Percentiles rank a stretch among this genome's conserved stretches.
Evolutionary conservation across 83 land plant species (phyloP).

Genomic region (Diphasiastrum complanatum): DNA sequence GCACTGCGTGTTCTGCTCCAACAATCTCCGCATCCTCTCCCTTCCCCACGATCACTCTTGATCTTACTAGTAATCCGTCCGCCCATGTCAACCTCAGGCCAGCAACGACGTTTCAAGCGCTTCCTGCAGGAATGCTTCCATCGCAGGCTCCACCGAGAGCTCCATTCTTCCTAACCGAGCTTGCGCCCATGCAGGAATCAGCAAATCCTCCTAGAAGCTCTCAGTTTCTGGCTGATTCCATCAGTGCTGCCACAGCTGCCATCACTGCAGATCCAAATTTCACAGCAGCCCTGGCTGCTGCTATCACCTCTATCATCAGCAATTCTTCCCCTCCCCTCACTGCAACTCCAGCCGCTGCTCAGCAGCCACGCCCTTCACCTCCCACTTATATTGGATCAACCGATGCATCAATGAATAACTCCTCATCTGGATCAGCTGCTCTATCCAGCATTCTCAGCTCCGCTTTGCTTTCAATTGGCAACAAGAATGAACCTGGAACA

Average conservation of each 20-base stretch:
- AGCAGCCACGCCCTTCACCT: too few relatives aligned
- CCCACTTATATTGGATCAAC: too few relatives aligned
- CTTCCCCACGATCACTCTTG: slow-evolving; percentile 24
- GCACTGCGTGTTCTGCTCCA: not conserved
- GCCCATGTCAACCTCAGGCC: slow-evolving; percentile 15
- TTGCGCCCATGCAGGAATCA: too few relatives aligned
- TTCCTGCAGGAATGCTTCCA: not conserved
- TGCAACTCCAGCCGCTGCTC: too few relatives aligned
- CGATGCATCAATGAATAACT: too few relatives aligned
- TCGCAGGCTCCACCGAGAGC: not conserved
- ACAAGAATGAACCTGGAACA: too few relatives aligned
- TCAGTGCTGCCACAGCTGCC: slow-evolving; percentile 33
- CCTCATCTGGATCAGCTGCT: too few relatives aligned
- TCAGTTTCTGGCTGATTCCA: slow-evolving; percentile 10
- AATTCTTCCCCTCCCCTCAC: too few relatives aligned
- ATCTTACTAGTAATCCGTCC: slow-evolving; percentile 20
- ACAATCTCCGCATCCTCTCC: slow-evolving; percentile 21
- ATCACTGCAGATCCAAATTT: slow-evolving; percentile 28
- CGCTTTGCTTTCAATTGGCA: too few relatives aligned
- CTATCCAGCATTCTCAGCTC: too few relatives aligned
- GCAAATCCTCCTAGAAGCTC: not conserved
- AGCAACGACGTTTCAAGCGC: not conserved
- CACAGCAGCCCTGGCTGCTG: slow-evolving; percentile 32
- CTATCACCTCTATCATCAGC: slow-evolving; percentile 32
- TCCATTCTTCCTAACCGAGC: too few relatives aligned